Conservation (phyloP, 2,329 filamentous ascomycete genomes). For the Colletotrichum sidae region DNA sequence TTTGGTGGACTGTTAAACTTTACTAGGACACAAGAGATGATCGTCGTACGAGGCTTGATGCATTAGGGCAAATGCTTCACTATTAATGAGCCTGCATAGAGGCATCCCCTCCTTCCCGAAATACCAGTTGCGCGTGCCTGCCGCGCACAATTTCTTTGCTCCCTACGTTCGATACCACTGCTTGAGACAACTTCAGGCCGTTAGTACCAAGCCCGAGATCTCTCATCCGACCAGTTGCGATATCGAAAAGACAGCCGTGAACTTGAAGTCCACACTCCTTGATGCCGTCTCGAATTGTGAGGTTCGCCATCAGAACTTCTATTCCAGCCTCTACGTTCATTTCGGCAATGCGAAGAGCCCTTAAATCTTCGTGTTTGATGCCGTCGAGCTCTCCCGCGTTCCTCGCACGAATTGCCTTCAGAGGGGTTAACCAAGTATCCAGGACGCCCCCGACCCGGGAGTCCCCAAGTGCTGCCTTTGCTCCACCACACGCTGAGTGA, state of each 20-base stretch:
- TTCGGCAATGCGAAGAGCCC: constrained; percentile 75
- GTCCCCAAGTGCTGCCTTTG: constrained; percentile 66
- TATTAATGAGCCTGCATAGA: constrained; percentile 47
- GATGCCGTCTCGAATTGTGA: constrained; percentile 76
- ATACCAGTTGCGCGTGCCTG: constrained; percentile 64
- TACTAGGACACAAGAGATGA: too few relatives aligned
- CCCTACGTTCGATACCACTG: constrained; percentile 19
- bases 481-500: constrained; percentile 76
- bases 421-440: constrained; percentile 66
- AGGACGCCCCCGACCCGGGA: constrained; percentile 63
- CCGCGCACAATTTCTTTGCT: constrained; percentile 56
- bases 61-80: not conserved
- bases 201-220: constrained; percentile 60
- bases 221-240: constrained; percentile 59
- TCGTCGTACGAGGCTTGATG: too few relatives aligned
- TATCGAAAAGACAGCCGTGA: constrained; percentile 82
- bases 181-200: constrained; percentile 14
- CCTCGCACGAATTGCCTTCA: constrained; percentile 55
- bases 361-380: constrained; percentile 64
- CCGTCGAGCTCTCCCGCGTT: constrained; percentile 67
- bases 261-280: constrained; percentile 77
- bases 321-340: constrained; percentile 80
- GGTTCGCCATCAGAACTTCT: constrained; percentile 75
- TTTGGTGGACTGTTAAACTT: too few relatives aligned
- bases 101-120: constrained; percentile 52